Evolutionary conservation across 2,329 filamentous ascomycete species (phyloP).

Genomic region (Colletotrichum theobromicola): DNA sequence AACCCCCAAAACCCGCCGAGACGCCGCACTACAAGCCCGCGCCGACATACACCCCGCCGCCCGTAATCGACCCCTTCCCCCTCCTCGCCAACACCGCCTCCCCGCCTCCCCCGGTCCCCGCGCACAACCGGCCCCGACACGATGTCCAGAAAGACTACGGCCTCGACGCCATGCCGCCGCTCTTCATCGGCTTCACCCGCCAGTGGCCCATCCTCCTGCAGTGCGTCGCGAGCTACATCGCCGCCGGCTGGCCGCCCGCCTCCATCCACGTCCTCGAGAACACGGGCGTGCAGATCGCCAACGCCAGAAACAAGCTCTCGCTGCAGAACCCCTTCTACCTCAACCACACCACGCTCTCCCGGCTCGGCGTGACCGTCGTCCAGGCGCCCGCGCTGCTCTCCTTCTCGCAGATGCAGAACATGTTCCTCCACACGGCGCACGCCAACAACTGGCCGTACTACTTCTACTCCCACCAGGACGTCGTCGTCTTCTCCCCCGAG

Average conservation of each 20-base stretch:
- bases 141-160: slow-evolving; percentile 43
- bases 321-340: slow-evolving; percentile 63
- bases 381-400: slow-evolving; percentile 56
- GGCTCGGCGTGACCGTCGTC: slow-evolving; percentile 58
- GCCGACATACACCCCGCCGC: slow-evolving; percentile 38
- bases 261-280: slow-evolving; percentile 66
- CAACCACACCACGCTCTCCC: slow-evolving; percentile 52
- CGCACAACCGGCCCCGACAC: slow-evolving; percentile 46
- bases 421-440: slow-evolving; percentile 52
- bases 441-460: slow-evolving; percentile 51
- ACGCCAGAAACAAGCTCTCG: slow-evolving; percentile 49
- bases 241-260: slow-evolving; percentile 61
- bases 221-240: slow-evolving; percentile 60
- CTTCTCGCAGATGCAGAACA: slow-evolving; percentile 63
- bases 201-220: slow-evolving; percentile 61
- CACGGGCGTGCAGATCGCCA: slow-evolving; percentile 60
- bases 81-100: slow-evolving; percentile 32
- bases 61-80: slow-evolving; percentile 48
- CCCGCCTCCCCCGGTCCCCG: slow-evolving; percentile 44
- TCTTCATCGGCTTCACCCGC: slow-evolving; percentile 65
- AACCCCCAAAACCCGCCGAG: background rate
- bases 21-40: slow-evolving; percentile 36
- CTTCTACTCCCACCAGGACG: slow-evolving; percentile 65
- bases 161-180: slow-evolving; percentile 47
- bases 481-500: slow-evolving; percentile 48